Conservation (phyloP, 805 yeast species). For the Candida namnaoensis region DNA sequence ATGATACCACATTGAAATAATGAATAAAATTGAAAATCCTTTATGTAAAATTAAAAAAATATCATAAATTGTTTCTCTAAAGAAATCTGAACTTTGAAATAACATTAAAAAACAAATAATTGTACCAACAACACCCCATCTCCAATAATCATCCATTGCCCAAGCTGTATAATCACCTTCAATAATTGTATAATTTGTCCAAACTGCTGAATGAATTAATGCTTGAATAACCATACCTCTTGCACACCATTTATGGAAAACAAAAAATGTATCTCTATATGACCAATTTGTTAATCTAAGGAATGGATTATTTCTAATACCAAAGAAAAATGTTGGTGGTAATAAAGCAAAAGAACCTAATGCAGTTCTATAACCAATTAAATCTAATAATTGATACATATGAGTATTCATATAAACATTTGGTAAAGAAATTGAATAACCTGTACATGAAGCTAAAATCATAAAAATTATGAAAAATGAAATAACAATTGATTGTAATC, state of each 20-base stretch:
- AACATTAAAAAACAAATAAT: conserved; percentile 33
- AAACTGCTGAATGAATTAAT: conserved; percentile 47
- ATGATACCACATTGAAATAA: conserved; percentile 55
- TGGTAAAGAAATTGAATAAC: conserved; percentile 26
- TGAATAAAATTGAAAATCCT: conserved; percentile 41
- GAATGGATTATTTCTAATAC: conserved; percentile 67
- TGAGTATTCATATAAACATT: conserved; percentile 25
- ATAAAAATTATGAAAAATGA: conserved; percentile 20
- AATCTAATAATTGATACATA: conserved; percentile 23
- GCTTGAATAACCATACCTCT: conserved; percentile 39
- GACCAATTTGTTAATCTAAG: conserved; percentile 54
- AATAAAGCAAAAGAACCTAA: conserved; percentile 39
- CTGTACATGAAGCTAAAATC: conserved; percentile 24
- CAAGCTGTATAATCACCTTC: conserved; percentile 31
- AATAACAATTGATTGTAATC: conserved; percentile 22
- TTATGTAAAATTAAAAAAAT: conserved; percentile 51
- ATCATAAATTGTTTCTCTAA: conserved; percentile 54
- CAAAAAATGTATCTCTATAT: conserved; percentile 39
- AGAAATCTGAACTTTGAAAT: conserved; percentile 36
- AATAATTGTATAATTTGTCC: conserved; percentile 37
- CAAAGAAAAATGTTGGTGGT: conserved; percentile 55
- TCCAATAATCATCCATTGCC: conserved; percentile 36
- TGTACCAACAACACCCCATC: conserved; percentile 42
- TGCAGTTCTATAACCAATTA: conserved; percentile 48
- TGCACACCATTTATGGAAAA: conserved; percentile 62